Conservation (phyloP, 257 asterid genomes). For the Solanum microdontum region DNA sequence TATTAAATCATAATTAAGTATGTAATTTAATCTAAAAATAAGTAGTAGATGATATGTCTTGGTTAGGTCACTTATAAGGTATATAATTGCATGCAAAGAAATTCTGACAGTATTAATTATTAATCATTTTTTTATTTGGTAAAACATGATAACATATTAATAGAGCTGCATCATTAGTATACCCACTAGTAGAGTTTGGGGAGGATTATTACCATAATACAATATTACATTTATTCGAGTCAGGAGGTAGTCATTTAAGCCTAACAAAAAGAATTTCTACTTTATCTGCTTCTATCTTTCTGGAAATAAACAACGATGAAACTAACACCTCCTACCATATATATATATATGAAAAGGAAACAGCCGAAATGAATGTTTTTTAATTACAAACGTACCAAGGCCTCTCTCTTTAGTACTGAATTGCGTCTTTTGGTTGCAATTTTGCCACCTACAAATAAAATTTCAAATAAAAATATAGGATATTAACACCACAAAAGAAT, state of each 20-base stretch:
- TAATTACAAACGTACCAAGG: not conserved
- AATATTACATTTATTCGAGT: not conserved
- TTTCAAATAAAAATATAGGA: not conserved
- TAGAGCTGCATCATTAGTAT: too few species aligned
- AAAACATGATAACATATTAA: too few species aligned
- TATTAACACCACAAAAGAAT: not conserved
- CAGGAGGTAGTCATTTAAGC: too few species aligned
- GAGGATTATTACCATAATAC: too few species aligned
- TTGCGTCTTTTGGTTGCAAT: constrained; percentile 9
- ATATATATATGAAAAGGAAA: not conserved
- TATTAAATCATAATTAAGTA: not conserved
- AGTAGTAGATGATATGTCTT: not conserved
- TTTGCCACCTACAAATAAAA: constrained; percentile 2
- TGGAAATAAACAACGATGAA: too few species aligned
- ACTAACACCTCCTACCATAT: too few species aligned
- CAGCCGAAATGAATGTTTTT: not conserved
- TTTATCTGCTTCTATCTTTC: too few species aligned
- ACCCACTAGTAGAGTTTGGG: too few species aligned
- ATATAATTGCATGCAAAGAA: not conserved
- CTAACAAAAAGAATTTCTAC: too few species aligned
- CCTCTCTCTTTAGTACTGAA: constrained; percentile 19
- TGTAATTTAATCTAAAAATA: not conserved
- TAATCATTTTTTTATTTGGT: too few species aligned
- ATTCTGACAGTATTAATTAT: too few species aligned
- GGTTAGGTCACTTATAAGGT: too few species aligned